Conservation (phyloP, 306 rosid species). For the Pterocarpus santalinus region DNA sequence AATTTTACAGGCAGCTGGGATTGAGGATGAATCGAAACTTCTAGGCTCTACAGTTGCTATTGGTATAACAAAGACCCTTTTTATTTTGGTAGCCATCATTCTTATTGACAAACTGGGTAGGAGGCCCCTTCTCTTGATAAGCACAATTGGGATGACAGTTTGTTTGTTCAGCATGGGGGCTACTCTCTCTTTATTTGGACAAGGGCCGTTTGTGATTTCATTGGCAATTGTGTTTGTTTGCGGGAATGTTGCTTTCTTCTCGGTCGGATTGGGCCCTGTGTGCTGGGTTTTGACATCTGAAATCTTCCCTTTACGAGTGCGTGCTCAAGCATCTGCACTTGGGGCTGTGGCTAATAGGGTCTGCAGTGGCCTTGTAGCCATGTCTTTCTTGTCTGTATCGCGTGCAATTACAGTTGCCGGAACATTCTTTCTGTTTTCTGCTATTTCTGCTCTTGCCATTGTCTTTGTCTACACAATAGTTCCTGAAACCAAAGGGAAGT, state of each 20-base stretch:
- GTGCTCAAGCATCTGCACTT: conserved; percentile 90
- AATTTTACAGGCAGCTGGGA: conserved; percentile 78
- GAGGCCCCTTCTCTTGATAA: conserved; percentile 80
- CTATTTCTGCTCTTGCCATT: conserved; percentile 72
- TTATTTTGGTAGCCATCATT: conserved; percentile 78
- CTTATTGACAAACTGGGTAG: conserved; percentile 85
- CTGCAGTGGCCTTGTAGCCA: conserved; percentile 88
- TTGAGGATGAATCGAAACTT: conserved; percentile 66
- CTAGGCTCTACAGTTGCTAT: conserved; percentile 93
- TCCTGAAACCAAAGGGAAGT: conserved; percentile 95
- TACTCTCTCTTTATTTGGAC: conserved; percentile 62
- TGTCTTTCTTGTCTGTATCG: conserved; percentile 87
- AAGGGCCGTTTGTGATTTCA: conserved; percentile 60
- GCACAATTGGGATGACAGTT: conserved; percentile 94
- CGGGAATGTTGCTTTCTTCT: conserved; percentile 97
- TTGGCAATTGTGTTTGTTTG: conserved; percentile 72
- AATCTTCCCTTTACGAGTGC: conserved; percentile 85
- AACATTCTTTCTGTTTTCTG: conserved; percentile 79
- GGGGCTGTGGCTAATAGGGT: conserved; percentile 91
- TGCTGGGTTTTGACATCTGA: conserved; percentile 96
- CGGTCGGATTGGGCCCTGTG: conserved; percentile 90
- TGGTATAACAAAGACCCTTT: conserved; percentile 81
- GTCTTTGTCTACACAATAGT: conserved; percentile 67
- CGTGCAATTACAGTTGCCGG: conserved; percentile 68
- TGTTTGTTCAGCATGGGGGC: conserved; percentile 76